Percentiles rank a stretch among this genome's conserved stretches.
phyloP scores from a whole-genome alignment of 106 monocot genomes.

The Platanthera guangdongensis region DNA sequence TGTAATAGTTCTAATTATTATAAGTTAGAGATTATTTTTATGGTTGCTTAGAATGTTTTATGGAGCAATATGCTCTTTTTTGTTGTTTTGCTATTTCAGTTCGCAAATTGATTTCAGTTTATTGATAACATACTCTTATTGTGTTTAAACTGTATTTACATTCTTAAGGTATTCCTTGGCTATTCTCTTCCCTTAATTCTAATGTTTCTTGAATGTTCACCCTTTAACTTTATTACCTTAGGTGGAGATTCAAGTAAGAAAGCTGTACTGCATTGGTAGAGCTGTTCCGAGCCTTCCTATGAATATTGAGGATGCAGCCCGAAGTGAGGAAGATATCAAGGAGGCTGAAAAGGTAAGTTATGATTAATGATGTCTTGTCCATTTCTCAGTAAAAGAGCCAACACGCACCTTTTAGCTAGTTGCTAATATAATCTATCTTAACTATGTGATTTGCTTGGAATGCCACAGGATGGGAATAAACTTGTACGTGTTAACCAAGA shows the following conservation, averaged over 20 bases:
- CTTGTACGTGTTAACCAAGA: slow-evolving; percentile 86
- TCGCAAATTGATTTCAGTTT: neutral
- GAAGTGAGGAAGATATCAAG: slow-evolving; percentile 66
- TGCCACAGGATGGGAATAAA: slow-evolving; percentile 51
- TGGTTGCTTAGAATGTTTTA: neutral
- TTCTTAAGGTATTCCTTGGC: neutral
- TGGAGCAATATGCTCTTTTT: neutral
- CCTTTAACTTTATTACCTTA: slow-evolving; percentile 12
- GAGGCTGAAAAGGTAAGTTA: slow-evolving; percentile 53
- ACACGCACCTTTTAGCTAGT: neutral
- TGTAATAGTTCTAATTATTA: neutral
- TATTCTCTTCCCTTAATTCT: neutral
- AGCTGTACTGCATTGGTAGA: slow-evolving; percentile 69
- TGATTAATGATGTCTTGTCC: neutral
- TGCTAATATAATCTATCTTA: neutral
- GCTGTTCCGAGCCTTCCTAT: slow-evolving; percentile 60
- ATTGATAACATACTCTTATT: neutral
- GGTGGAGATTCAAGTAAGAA: slow-evolving; percentile 89
- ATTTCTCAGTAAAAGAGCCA: too few species aligned
- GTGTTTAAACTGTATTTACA: neutral
- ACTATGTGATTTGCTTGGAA: neutral
- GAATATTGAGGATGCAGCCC: slow-evolving; percentile 82
- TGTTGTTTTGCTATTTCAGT: neutral
- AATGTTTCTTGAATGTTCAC: neutral
- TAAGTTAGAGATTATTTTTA: neutral